These are phyloP conservation scores for Vigna mungo DNA, from an alignment of 306 rosid species.

Conservation along the genomic window DNA sequence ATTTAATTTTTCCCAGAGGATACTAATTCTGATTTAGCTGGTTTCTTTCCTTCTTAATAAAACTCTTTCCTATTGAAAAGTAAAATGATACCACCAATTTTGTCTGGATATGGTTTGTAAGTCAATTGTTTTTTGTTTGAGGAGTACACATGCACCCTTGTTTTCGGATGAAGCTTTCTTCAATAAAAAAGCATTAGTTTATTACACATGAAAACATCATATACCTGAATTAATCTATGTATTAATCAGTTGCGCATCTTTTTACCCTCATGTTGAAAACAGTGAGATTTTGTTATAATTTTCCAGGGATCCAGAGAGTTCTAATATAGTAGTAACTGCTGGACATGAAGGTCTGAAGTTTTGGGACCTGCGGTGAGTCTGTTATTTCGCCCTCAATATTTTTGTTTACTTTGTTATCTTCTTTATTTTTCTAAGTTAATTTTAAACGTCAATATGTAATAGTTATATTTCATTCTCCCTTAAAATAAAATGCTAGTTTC, in stretches of 20 bases:
- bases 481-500: not conserved
- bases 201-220: slow-evolving; percentile 22
- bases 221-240: not conserved
- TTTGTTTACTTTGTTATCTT: slow-evolving; percentile 9
- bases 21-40: no score
- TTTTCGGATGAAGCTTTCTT: no score
- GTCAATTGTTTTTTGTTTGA: no score
- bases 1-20: no score
- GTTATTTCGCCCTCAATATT: slow-evolving; percentile 2
- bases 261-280: slow-evolving; percentile 20
- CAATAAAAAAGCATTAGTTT: not conserved
- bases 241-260: slow-evolving; percentile 32
- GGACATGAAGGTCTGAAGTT: slow-evolving; percentile 92
- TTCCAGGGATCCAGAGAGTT: slow-evolving; percentile 74
- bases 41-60: no score
- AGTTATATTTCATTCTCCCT: slow-evolving; percentile 18
- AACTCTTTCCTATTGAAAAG: no score
- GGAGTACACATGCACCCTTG: no score
- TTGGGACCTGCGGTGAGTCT: slow-evolving; percentile 88
- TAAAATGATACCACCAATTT: no score
- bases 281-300: slow-evolving; percentile 32
- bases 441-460: slow-evolving; percentile 26
- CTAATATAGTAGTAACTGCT: slow-evolving; percentile 78
- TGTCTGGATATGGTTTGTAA: no score
- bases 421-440: slow-evolving; percentile 3